Conservation (phyloP, 2,329 filamentous ascomycete species). For the Penicillium sp. region DNA sequence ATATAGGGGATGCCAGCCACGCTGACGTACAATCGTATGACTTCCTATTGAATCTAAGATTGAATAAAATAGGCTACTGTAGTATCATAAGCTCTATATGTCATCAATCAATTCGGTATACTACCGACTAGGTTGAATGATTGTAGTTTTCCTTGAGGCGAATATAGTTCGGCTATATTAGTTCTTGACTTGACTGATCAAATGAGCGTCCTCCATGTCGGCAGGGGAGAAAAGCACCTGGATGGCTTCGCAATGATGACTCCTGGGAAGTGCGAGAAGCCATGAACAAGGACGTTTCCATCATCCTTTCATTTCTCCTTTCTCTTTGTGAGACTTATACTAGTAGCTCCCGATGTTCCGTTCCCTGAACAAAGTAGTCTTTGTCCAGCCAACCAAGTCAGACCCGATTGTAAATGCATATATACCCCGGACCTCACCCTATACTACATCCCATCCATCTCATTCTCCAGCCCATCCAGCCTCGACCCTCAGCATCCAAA, state of each 20-base stretch:
- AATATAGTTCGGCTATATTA: too few relatives aligned
- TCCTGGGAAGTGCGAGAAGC: too few relatives aligned
- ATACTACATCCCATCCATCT: background rate
- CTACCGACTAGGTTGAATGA: too few relatives aligned
- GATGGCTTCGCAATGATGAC: too few relatives aligned
- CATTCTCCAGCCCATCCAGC: background rate
- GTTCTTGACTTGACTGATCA: too few relatives aligned
- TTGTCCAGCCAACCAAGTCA: background rate
- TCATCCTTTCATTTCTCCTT: too few relatives aligned
- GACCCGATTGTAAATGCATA: background rate
- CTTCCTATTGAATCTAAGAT: too few relatives aligned
- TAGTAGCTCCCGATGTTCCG: background rate
- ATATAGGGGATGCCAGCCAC: conserved; percentile 8
- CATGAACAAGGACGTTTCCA: too few relatives aligned
- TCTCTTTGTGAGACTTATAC: too few relatives aligned
- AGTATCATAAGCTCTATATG: background rate
- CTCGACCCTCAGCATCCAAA: background rate
- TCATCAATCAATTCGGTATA: background rate
- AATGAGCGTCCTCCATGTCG: too few relatives aligned
- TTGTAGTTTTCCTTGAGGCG: background rate
- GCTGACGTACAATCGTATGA: background rate
- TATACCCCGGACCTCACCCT: background rate
- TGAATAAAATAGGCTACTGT: background rate
- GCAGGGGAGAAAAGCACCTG: too few relatives aligned
- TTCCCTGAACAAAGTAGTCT: background rate